These are phyloP conservation scores for Solanum clarkiae DNA, from an alignment of 257 asterid genomes.

Conservation along the genomic window DNA sequence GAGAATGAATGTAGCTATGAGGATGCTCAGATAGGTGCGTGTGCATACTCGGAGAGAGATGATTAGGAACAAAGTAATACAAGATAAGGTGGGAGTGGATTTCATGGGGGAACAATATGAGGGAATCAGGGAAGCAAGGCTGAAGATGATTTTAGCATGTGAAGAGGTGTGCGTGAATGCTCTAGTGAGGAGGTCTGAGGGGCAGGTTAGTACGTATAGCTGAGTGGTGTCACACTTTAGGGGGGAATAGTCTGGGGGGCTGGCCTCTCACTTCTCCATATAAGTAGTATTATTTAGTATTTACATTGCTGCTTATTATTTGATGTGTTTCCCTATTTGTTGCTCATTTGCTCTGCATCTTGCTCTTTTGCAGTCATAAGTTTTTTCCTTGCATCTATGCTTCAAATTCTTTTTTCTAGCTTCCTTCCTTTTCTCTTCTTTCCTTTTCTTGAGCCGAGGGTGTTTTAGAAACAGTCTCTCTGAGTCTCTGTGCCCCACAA, in stretches of 20 bases:
- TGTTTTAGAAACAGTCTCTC: background rate
- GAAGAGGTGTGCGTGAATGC: background rate
- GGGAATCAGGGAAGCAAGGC: background rate
- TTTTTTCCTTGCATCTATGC: background rate
- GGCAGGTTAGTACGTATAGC: background rate
- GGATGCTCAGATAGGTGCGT: background rate
- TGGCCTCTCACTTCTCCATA: background rate
- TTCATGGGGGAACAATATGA: background rate
- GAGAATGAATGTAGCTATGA: background rate
- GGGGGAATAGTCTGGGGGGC: background rate
- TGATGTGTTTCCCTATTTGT: too few relatives aligned
- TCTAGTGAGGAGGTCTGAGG: background rate
- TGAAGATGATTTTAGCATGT: background rate
- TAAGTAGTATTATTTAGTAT: background rate
- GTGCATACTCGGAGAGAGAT: background rate
- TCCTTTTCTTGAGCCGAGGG: background rate
- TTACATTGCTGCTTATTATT: background rate
- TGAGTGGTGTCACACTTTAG: background rate
- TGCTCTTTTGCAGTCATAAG: too few relatives aligned
- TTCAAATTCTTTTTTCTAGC: background rate
- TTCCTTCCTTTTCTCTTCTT: background rate
- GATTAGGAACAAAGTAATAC: background rate
- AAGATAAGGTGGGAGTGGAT: background rate
- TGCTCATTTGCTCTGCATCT: background rate
- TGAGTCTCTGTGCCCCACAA: background rate